Conservation (phyloP, 306 rosid species). For the Pyrus communis region DNA sequence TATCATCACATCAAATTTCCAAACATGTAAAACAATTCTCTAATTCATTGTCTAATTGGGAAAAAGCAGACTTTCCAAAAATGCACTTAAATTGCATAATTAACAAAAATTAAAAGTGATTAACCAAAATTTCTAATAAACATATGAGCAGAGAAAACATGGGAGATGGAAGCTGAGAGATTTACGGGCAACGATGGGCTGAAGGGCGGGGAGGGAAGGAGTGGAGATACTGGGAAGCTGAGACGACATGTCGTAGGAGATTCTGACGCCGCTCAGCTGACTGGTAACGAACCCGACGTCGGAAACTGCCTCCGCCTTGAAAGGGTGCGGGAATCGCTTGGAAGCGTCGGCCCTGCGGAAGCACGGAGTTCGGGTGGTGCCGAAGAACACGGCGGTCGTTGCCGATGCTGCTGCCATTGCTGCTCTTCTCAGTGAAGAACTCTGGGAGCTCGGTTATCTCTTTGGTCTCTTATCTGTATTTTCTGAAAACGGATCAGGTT, state of each 20-base stretch:
- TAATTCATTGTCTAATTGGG: no score
- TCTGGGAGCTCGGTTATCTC: not conserved
- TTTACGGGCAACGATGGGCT: conserved; percentile 61
- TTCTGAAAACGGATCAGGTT: not conserved
- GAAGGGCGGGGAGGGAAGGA: conserved; percentile 26
- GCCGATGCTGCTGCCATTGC: conserved; percentile 52
- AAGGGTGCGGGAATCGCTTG: not conserved
- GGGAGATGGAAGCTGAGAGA: not conserved
- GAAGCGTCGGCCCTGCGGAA: conserved; percentile 10
- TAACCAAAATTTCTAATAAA: not conserved
- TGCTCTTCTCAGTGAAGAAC: not conserved
- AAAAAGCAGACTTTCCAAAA: not conserved
- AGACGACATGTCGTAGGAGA: conserved; percentile 30
- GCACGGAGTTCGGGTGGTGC: conserved; percentile 2
- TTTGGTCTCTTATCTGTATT: not conserved
- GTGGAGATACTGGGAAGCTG: conserved; percentile 20
- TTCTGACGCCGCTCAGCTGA: conserved; percentile 61
- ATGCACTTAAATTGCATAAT: not conserved
- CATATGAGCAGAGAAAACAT: not conserved
- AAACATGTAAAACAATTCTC: not conserved
- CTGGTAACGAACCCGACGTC: conserved; percentile 58
- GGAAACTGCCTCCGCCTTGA: conserved; percentile 16
- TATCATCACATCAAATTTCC: not conserved
- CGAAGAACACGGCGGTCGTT: conserved; percentile 19
- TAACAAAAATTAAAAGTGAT: not conserved